Evolutionary conservation across 257 asterid genomes (phyloP).

Genomic region (Nyctanthes arbortristis): DNA sequence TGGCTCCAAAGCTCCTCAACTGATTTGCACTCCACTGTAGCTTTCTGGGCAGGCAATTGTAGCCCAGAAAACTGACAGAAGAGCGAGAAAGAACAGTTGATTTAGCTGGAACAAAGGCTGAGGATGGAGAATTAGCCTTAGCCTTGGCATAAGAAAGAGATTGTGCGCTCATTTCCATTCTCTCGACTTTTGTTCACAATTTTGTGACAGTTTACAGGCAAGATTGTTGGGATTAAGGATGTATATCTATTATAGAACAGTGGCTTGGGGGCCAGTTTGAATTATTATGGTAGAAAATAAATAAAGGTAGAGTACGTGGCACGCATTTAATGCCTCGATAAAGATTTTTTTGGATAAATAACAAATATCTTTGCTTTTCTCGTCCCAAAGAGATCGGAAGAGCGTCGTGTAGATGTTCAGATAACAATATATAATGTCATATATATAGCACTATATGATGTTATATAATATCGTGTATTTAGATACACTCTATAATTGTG

Average conservation of each 20-base stretch:
- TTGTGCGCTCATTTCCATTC: slow-evolving; percentile 39
- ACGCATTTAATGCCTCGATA: slow-evolving; percentile 10
- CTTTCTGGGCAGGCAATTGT: slow-evolving; percentile 48
- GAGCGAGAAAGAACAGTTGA: slow-evolving; percentile 26
- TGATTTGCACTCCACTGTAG: slow-evolving; percentile 36
- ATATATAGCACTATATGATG: no score
- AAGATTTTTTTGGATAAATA: slow-evolving; percentile 20
- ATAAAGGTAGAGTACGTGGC: slow-evolving; percentile 17
- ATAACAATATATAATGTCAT: no score
- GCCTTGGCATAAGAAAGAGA: slow-evolving; percentile 36
- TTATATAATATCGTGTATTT: no score
- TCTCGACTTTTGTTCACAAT: background rate
- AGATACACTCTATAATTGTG: no score
- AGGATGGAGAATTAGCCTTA: slow-evolving; percentile 33
- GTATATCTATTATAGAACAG: background rate
- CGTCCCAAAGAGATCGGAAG: no score
- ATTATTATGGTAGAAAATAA: background rate
- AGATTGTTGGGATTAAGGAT: background rate
- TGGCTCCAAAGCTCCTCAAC: slow-evolving; percentile 48
- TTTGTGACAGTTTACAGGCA: background rate
- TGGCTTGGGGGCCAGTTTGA: background rate
- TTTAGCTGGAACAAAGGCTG: slow-evolving; percentile 28
- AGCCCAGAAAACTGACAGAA: slow-evolving; percentile 48
- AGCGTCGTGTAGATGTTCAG: no score
- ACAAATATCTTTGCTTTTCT: background rate